These are phyloP conservation scores for Hagleromyces aurorensis DNA, from an alignment of 805 yeast genomes.

Conservation along the genomic window DNA sequence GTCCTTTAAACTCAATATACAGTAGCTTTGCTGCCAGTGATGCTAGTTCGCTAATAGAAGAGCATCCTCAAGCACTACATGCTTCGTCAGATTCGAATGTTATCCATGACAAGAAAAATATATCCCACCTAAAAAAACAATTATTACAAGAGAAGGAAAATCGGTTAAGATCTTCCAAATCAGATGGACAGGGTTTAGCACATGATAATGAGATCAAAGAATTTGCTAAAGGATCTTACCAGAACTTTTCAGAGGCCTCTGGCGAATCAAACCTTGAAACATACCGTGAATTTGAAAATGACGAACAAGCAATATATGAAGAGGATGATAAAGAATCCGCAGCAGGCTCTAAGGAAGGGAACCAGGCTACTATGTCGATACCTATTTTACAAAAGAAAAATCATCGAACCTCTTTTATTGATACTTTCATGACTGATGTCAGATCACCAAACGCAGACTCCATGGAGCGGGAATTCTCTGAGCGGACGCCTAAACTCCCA, in stretches of 20 bases:
- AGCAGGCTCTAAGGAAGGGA: slow-evolving; percentile 13
- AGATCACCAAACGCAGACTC: slow-evolving; percentile 16
- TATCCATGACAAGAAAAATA: too few relatives aligned
- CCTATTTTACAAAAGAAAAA: slow-evolving; percentile 18
- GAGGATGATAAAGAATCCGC: slow-evolving; percentile 1
- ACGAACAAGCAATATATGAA: slow-evolving; percentile 1
- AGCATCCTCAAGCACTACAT: slow-evolving; percentile 16
- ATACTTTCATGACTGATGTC: slow-evolving; percentile 25
- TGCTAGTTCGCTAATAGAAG: slow-evolving; percentile 23
- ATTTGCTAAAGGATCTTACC: too few relatives aligned
- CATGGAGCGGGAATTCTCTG: slow-evolving; percentile 8
- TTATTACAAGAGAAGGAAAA: too few relatives aligned
- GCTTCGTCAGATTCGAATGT: too few relatives aligned
- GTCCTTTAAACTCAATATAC: slow-evolving; percentile 1
- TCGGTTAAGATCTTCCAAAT: too few relatives aligned
- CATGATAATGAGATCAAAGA: too few relatives aligned
- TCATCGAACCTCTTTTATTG: slow-evolving; percentile 27
- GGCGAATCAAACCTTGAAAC: too few relatives aligned
- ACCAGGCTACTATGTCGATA: slow-evolving; percentile 14
- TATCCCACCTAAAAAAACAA: too few relatives aligned
- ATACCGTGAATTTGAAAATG: slow-evolving; percentile 7
- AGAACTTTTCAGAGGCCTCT: too few relatives aligned
- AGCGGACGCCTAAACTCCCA: slow-evolving; percentile 8
- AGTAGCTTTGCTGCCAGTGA: slow-evolving; percentile 18
- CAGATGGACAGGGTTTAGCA: too few relatives aligned